Percentiles rank a stretch among this genome's conserved stretches.
These are phyloP conservation scores for Candida smagusa DNA, from an alignment of 1,139 yeast genomes.

Conservation along the genomic window DNA sequence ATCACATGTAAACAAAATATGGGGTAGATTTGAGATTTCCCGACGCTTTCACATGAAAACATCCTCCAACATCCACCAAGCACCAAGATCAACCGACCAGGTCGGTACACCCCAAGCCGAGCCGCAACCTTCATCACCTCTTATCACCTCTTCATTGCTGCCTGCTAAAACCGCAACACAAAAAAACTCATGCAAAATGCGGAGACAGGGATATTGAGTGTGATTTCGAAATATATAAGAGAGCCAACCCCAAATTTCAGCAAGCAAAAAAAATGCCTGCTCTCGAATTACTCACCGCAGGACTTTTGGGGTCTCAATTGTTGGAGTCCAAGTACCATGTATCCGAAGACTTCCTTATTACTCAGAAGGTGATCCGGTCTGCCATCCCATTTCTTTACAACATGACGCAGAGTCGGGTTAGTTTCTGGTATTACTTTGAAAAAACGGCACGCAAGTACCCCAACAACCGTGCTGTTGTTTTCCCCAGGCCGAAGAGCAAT, in stretches of 20 bases:
- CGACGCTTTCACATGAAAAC: too few relatives aligned
- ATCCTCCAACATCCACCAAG: too few relatives aligned
- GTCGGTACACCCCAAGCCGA: too few relatives aligned
- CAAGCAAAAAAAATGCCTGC: slow-evolving; percentile 24
- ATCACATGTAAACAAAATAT: too few relatives aligned
- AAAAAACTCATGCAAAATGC: neutral
- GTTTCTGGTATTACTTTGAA: slow-evolving; percentile 68
- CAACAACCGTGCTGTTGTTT: slow-evolving; percentile 54
- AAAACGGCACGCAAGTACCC: slow-evolving; percentile 47
- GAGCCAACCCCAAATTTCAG: neutral
- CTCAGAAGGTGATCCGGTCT: slow-evolving; percentile 37
- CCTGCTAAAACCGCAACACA: neutral
- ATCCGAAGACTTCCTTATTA: slow-evolving; percentile 51
- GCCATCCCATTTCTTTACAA: slow-evolving; percentile 44
- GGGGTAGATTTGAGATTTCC: too few relatives aligned
- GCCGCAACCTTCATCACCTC: too few relatives aligned
- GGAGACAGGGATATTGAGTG: neutral
- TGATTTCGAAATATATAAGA: neutral
- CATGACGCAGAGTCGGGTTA: slow-evolving; percentile 47
- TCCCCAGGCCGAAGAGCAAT: slow-evolving; percentile 52
- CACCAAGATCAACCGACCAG: too few relatives aligned
- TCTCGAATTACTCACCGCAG: slow-evolving; percentile 45
- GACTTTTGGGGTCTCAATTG: slow-evolving; percentile 39
- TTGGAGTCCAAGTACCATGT: slow-evolving; percentile 53
- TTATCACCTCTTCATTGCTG: too few relatives aligned